phyloP scores from a whole-genome alignment of 495 filamentous ascomycete genomes.

The Penicillium desertorum region DNA sequence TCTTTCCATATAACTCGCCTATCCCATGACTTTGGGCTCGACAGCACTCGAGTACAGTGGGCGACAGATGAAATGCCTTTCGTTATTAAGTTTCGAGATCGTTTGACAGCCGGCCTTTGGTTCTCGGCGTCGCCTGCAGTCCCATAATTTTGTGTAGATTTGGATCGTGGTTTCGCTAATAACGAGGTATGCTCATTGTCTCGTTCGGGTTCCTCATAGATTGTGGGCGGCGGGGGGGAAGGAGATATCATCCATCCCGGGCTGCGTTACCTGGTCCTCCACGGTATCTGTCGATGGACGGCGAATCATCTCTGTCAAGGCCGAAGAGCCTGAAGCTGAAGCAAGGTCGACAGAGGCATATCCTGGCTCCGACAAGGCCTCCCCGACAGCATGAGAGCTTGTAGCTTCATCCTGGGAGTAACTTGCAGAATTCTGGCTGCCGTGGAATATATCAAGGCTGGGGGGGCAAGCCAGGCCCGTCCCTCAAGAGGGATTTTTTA shows the following conservation, averaged over 20 bases:
- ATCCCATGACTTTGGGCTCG: constrained; percentile 73
- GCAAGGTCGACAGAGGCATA: constrained; percentile 13
- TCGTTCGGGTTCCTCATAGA: constrained; percentile 22
- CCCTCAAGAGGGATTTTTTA: constrained; percentile 35
- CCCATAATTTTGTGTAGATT: constrained; percentile 37
- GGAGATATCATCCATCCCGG: constrained; percentile 19
- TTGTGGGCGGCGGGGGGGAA: constrained; percentile 21
- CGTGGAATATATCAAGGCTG: constrained; percentile 40
- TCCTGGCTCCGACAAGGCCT: constrained; percentile 15
- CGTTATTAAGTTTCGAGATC: constrained; percentile 18
- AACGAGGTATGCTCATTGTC: constrained; percentile 47
- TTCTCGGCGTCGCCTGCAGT: constrained; percentile 40
- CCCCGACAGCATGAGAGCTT: constrained; percentile 14
- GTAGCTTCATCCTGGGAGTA: constrained; percentile 20
- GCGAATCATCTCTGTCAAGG: constrained; percentile 63
- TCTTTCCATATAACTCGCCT: constrained; percentile 60
- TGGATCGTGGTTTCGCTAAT: constrained; percentile 39
- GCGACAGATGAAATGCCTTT: constrained; percentile 28
- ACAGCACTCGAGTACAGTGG: constrained; percentile 27
- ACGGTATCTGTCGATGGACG: constrained; percentile 45
- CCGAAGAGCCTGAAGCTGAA: constrained; percentile 44
- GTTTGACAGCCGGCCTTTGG: constrained; percentile 24
- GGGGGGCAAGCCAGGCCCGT: constrained; percentile 35
- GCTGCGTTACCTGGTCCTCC: constrained; percentile 26
- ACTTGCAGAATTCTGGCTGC: constrained; percentile 11